Conservation (phyloP, 1,284 basidiomycete species). For the Kwoniella shivajii region DNA sequence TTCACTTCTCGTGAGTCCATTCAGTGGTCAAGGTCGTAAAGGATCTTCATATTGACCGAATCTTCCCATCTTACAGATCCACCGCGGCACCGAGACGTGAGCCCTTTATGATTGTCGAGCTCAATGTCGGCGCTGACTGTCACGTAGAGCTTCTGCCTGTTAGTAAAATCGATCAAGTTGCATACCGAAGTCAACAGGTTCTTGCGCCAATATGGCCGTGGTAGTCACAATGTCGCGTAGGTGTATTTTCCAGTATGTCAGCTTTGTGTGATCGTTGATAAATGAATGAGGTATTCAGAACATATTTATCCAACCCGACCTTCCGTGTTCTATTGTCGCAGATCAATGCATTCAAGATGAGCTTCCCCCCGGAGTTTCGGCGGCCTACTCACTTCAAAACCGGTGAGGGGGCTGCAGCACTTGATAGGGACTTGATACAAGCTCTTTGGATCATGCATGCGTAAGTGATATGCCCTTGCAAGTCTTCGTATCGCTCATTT, state of each 20-base stretch:
- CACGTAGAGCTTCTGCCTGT: conserved; percentile 60
- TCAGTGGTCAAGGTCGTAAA: no score
- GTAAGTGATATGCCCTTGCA: conserved; percentile 6
- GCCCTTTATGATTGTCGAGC: background rate
- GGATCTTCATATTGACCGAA: background rate
- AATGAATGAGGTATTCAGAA: conserved; percentile 10
- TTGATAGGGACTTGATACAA: conserved; percentile 40
- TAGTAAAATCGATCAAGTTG: conserved; percentile 63
- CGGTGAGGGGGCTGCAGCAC: conserved; percentile 10
- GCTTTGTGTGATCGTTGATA: no score
- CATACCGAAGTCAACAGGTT: conserved; percentile 55
- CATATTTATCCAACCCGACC: conserved; percentile 33
- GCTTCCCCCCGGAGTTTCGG: conserved; percentile 37
- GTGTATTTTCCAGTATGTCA: background rate
- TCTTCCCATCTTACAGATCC: conserved; percentile 24
- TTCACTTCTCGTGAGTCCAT: conserved; percentile 19
- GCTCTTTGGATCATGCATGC: conserved; percentile 38
- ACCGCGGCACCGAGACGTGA: conserved; percentile 34
- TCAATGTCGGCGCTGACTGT: background rate
- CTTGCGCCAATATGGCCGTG: conserved; percentile 39
- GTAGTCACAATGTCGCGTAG: conserved; percentile 30
- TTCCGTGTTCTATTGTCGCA: conserved; percentile 37
- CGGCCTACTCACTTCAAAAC: conserved; percentile 25
- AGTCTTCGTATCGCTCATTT: background rate
- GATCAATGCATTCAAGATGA: conserved; percentile 42